Percentiles rank a stretch among this genome's conserved stretches.
These are phyloP conservation scores for Trichosporon inkin DNA, from an alignment of 1,284 basidiomycete species.

Conservation along the genomic window DNA sequence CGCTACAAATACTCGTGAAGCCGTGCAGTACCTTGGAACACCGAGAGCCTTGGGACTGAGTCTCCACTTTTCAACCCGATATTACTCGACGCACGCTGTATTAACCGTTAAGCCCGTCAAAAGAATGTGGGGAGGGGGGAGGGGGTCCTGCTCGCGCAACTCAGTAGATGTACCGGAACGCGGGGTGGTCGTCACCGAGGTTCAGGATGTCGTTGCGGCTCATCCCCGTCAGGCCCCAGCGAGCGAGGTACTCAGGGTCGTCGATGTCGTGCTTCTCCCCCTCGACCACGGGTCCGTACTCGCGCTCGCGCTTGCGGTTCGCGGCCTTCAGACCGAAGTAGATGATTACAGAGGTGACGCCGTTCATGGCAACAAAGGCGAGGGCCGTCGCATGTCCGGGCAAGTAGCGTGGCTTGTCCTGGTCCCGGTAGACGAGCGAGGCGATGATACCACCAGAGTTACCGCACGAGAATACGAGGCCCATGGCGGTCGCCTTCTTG, in stretches of 20 bases:
- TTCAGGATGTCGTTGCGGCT: slow-evolving; percentile 49
- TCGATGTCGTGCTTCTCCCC: slow-evolving; percentile 57
- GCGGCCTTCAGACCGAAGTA: slow-evolving; percentile 41
- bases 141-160: neutral
- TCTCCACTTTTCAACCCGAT: too few species aligned
- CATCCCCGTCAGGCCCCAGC: slow-evolving; percentile 49
- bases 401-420: slow-evolving; percentile 37
- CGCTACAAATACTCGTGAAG: too few species aligned
- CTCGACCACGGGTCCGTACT: slow-evolving; percentile 54
- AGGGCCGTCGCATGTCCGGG: slow-evolving; percentile 48
- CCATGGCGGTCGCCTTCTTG: slow-evolving; percentile 51
- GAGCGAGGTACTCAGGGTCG: slow-evolving; percentile 39
- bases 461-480: slow-evolving; percentile 52
- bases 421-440: slow-evolving; percentile 47
- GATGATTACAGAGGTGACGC: slow-evolving; percentile 41
- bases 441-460: slow-evolving; percentile 53
- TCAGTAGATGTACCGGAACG: slow-evolving; percentile 42
- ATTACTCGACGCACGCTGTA: neutral
- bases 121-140: neutral
- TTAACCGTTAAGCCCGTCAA: neutral
- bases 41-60: too few species aligned
- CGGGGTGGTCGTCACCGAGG: slow-evolving; percentile 51
- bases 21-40: too few species aligned
- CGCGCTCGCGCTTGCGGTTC: slow-evolving; percentile 46
- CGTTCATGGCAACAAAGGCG: slow-evolving; percentile 44